Evolutionary conservation across 2,329 filamentous ascomycete genomes (phyloP).

Genomic region (Aspergillus fumigatiaffinis): DNA sequence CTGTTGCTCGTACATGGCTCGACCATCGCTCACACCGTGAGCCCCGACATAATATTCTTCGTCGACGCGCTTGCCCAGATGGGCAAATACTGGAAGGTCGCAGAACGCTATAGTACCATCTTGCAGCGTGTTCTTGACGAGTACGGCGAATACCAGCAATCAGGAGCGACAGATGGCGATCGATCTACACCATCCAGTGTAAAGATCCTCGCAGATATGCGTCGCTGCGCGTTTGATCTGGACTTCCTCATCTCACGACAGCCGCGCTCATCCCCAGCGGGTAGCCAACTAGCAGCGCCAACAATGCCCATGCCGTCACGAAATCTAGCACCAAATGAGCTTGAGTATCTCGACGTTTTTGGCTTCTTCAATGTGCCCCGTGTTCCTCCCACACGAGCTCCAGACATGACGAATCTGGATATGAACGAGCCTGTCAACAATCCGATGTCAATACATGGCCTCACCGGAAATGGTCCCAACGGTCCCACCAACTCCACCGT

Average conservation of each 20-base stretch:
- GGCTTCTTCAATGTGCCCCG: slow-evolving; percentile 91
- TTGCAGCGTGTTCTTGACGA: slow-evolving; percentile 82
- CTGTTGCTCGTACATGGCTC: slow-evolving; percentile 85
- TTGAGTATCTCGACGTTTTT: slow-evolving; percentile 90
- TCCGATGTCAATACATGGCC: slow-evolving; percentile 35
- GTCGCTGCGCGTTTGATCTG: slow-evolving; percentile 82
- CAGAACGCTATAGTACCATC: slow-evolving; percentile 73
- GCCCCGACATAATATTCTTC: slow-evolving; percentile 74
- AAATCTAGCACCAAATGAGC: slow-evolving; percentile 70
- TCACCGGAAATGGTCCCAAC: slow-evolving; percentile 20
- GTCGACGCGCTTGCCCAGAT: slow-evolving; percentile 77
- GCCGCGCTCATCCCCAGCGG: slow-evolving; percentile 48
- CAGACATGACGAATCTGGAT: slow-evolving; percentile 24
- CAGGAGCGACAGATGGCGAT: slow-evolving; percentile 58
- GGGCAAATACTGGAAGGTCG: slow-evolving; percentile 81
- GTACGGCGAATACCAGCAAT: slow-evolving; percentile 70
- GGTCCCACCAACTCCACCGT: slow-evolving; percentile 14
- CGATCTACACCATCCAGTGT: slow-evolving; percentile 77
- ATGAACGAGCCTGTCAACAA: slow-evolving; percentile 25
- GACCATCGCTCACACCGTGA: slow-evolving; percentile 79
- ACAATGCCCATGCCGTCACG: slow-evolving; percentile 48
- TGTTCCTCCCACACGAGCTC: slow-evolving; percentile 47
- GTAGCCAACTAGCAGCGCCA: slow-evolving; percentile 25
- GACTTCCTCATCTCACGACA: slow-evolving; percentile 86
- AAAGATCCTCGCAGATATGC: slow-evolving; percentile 86